These are phyloP conservation scores for Deuterostichococcus epilithicus DNA, from an alignment of 139 green algal genomes.

Conservation along the genomic window DNA sequence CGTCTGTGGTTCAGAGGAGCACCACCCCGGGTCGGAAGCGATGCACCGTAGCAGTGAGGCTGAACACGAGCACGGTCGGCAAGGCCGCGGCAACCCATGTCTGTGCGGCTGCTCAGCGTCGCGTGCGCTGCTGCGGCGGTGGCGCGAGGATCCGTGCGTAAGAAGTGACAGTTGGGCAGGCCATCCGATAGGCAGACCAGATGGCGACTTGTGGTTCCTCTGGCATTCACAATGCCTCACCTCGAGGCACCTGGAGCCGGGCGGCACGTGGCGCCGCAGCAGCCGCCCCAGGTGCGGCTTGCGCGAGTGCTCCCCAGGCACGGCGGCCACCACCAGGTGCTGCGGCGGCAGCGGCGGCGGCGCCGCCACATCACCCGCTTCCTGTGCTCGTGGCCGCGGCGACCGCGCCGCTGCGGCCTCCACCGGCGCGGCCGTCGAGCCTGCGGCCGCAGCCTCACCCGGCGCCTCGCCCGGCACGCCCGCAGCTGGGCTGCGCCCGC, in stretches of 20 bases:
- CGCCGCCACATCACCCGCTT: not conserved
- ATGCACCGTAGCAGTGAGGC: too few relatives aligned
- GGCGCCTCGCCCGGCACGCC: not conserved
- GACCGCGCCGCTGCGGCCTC: slow-evolving; percentile 2
- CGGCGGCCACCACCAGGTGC: slow-evolving; percentile 28
- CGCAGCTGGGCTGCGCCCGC: not conserved
- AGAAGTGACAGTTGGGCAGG: too few relatives aligned
- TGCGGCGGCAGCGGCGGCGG: slow-evolving; percentile 6
- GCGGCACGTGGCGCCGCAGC: slow-evolving; percentile 21
- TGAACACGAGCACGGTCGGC: too few relatives aligned
- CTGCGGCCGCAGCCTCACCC: slow-evolving; percentile 1
- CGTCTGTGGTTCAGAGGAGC: too few relatives aligned
- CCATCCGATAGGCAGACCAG: too few relatives aligned
- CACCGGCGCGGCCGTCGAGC: not conserved
- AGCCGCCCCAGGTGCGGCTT: slow-evolving; percentile 60
- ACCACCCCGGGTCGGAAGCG: too few relatives aligned
- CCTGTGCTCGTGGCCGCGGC: slow-evolving; percentile 5
- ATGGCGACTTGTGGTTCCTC: too few relatives aligned
- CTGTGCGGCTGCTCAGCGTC: too few relatives aligned
- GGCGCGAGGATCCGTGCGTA: not conserved
- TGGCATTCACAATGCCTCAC: slow-evolving; percentile 11
- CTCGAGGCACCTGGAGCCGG: slow-evolving; percentile 23
- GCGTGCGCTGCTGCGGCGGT: too few relatives aligned
- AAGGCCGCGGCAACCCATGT: too few relatives aligned
- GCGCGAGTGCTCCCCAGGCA: slow-evolving; percentile 47